Evolutionary conservation across 768 basidiomycete genomes (phyloP).

Genomic region (Amanita muscaria): DNA sequence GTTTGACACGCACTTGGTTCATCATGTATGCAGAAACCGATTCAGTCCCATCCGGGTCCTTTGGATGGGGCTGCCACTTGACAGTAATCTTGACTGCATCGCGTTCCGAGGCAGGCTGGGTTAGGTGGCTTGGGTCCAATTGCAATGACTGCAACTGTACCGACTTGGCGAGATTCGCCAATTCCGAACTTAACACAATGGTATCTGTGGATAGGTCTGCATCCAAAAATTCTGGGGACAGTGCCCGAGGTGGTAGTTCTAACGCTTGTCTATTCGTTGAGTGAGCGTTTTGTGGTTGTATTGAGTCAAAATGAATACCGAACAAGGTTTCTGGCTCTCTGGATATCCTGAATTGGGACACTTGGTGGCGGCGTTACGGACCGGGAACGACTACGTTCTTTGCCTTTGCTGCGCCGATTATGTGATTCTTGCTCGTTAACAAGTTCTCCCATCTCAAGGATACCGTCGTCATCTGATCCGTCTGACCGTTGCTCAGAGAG

Average conservation of each 20-base stretch:
- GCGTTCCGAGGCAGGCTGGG: slow-evolving; percentile 22
- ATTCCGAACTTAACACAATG: slow-evolving; percentile 51
- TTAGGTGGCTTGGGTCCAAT: slow-evolving; percentile 14
- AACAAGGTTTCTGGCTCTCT: slow-evolving; percentile 50
- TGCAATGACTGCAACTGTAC: slow-evolving; percentile 15
- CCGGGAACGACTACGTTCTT: slow-evolving; percentile 49
- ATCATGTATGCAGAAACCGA: slow-evolving; percentile 45
- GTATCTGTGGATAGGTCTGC: slow-evolving; percentile 38
- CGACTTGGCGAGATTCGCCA: slow-evolving; percentile 43
- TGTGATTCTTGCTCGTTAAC: slow-evolving; percentile 22
- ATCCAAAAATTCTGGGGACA: slow-evolving; percentile 38
- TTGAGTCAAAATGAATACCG: slow-evolving; percentile 30
- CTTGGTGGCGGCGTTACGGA: slow-evolving; percentile 75
- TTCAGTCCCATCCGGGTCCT: slow-evolving; percentile 29
- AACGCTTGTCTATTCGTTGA: slow-evolving; percentile 37
- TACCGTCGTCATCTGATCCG: slow-evolving; percentile 40
- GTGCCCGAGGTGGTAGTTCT: slow-evolving; percentile 27
- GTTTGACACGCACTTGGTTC: slow-evolving; percentile 37
- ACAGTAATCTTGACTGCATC: slow-evolving; percentile 46
- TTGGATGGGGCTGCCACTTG: slow-evolving; percentile 60
- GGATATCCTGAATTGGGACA: slow-evolving; percentile 43
- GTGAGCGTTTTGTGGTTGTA: background rate
- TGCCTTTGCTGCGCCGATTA: slow-evolving; percentile 30
- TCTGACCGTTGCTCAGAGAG: slow-evolving; percentile 33
- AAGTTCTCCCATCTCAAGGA: no score